Percentiles rank a stretch among this genome's conserved stretches.
Evolutionary conservation across 2,329 filamentous ascomycete genomes (phyloP).

Genomic region (Aspergillus unguis): DNA sequence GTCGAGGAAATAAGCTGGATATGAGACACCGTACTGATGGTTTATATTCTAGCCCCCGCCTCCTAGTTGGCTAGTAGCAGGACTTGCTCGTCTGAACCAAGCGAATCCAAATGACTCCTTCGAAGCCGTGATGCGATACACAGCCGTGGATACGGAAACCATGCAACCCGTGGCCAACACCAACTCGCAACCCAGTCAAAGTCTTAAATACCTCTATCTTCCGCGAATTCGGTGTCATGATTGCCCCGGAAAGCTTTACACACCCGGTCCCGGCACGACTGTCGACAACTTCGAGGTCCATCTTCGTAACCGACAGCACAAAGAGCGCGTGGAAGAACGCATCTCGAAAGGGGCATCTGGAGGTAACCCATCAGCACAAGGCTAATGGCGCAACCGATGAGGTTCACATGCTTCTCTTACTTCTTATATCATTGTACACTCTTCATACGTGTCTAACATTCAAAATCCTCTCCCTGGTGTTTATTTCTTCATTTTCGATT

Average conservation of each 20-base stretch:
- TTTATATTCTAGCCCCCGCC: constrained; percentile 64
- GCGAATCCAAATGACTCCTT: constrained; percentile 78
- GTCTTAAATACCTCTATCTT: constrained; percentile 75
- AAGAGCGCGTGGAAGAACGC: constrained; percentile 63
- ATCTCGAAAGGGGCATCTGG: constrained; percentile 29
- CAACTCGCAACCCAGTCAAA: constrained; percentile 52
- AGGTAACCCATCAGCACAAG: constrained; percentile 15
- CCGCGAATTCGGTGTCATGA: constrained; percentile 89
- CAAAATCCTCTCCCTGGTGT: not conserved
- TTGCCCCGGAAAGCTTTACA: constrained; percentile 91
- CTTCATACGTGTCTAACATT: not conserved
- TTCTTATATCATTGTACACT: constrained; percentile 12
- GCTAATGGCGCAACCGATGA: constrained; percentile 12
- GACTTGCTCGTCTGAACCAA: constrained; percentile 67
- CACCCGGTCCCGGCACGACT: constrained; percentile 77
- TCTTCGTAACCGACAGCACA: constrained; percentile 77
- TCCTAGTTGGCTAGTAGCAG: constrained; percentile 76
- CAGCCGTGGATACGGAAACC: constrained; percentile 70
- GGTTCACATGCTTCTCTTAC: not conserved
- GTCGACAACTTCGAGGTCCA: constrained; percentile 92
- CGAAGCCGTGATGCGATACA: constrained; percentile 88
- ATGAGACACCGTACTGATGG: constrained; percentile 11
- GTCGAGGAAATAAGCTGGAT: constrained; percentile 1
- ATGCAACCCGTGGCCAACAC: constrained; percentile 59
- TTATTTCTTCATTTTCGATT: not conserved